Conservation (phyloP, 345 rosid genomes). For the Noccaea bulbosa region DNA sequence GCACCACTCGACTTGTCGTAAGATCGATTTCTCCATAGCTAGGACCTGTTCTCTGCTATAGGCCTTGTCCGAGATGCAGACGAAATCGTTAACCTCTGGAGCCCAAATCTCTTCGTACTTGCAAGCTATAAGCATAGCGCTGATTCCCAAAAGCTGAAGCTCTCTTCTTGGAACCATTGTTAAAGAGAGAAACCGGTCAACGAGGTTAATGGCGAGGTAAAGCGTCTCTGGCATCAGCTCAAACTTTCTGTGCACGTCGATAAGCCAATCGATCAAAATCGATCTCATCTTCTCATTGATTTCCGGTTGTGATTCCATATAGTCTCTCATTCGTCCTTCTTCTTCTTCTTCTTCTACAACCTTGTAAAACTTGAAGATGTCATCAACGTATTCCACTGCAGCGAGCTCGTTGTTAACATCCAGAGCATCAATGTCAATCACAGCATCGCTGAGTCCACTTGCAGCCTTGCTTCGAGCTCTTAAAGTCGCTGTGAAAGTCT, state of each 20-base stretch:
- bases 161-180: slow-evolving; percentile 61
- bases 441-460: slow-evolving; percentile 43
- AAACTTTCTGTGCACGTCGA: slow-evolving; percentile 31
- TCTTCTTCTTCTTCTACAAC: background rate
- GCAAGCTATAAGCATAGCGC: slow-evolving; percentile 83
- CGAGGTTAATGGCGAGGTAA: slow-evolving; percentile 30
- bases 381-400: slow-evolving; percentile 34
- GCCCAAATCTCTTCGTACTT: slow-evolving; percentile 97
- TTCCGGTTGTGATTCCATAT: slow-evolving; percentile 35
- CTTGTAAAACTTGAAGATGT: slow-evolving; percentile 30
- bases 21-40: slow-evolving; percentile 72
- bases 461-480: slow-evolving; percentile 86
- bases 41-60: slow-evolving; percentile 68
- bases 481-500: slow-evolving; percentile 64
- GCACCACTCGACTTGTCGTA: slow-evolving; percentile 72
- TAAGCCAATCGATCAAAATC: slow-evolving; percentile 29
- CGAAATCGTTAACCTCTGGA: slow-evolving; percentile 82
- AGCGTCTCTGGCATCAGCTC: slow-evolving; percentile 39
- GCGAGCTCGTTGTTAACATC: slow-evolving; percentile 64
- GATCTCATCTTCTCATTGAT: slow-evolving; percentile 35
- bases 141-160: slow-evolving; percentile 79
- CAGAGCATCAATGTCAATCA: slow-evolving; percentile 52
- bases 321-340: slow-evolving; percentile 27
- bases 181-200: slow-evolving; percentile 48
- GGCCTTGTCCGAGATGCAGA: slow-evolving; percentile 74